phyloP scores from a whole-genome alignment of 202 grass and related monocot species.

The Setaria viridis region DNA sequence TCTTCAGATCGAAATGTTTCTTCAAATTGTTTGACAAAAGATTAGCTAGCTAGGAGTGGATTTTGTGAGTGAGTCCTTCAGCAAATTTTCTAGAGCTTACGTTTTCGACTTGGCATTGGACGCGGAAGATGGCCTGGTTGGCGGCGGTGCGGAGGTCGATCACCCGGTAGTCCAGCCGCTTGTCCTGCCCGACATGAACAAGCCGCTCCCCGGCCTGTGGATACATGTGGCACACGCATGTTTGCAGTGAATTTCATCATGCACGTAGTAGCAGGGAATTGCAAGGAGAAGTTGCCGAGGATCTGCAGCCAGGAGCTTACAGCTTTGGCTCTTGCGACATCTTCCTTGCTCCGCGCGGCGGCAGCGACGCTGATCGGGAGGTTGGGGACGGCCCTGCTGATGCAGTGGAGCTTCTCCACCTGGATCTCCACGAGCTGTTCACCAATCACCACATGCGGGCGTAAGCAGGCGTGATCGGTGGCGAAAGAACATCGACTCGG shows the following conservation, averaged over 20 bases:
- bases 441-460: too few relatives aligned
- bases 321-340: slow-evolving; percentile 54
- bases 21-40: too few relatives aligned
- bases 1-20: background rate
- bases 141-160: slow-evolving; percentile 74
- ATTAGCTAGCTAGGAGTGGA: too few relatives aligned
- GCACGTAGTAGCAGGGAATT: background rate
- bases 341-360: slow-evolving; percentile 58
- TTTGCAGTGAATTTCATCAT: background rate
- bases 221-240: background rate
- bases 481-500: background rate
- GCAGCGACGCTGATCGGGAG: slow-evolving; percentile 77
- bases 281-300: background rate
- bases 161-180: slow-evolving; percentile 63
- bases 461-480: background rate
- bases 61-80: too few relatives aligned
- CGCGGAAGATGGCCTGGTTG: slow-evolving; percentile 66
- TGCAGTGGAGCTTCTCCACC: slow-evolving; percentile 67
- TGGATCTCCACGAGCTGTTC: slow-evolving; percentile 63
- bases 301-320: slow-evolving; percentile 4
- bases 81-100: slow-evolving; percentile 31
- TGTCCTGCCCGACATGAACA: slow-evolving; percentile 73
- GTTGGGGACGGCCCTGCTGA: slow-evolving; percentile 58
- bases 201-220: slow-evolving; percentile 57
- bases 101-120: slow-evolving; percentile 65